Base-by-base conservation (phyloP, 768 basidiomycete genomes). In the Sutorius australiensis region DNA sequence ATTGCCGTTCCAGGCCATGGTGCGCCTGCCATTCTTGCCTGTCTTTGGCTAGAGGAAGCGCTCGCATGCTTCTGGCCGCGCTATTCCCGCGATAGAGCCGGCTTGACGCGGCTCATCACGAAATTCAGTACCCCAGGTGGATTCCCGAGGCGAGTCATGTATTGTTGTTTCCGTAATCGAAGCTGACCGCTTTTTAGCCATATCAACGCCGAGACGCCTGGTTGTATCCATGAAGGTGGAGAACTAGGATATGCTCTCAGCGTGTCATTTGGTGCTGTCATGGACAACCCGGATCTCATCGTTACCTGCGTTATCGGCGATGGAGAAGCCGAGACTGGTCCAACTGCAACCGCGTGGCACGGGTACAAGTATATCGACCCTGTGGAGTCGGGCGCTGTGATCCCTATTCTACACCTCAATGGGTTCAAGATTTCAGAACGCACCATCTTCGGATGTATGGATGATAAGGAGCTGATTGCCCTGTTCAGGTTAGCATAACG, bases 351-450 rank as follows among this genome's bases (percentile, higher is more conserved):
- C 14, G 86, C 87, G n/a, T 94, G 90, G 89, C 90, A 92, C 61
- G 86, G 79, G 6, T 86, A 77, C 81, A 94, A 97, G 75, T 97
- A 87, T 66, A 82, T 95, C 60, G 92, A 97, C 64, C 92, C 93
- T 21, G 81, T 80, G 13, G 92, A 94, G 70, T 88, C 86, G 3
- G 92, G 93, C 17, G 92, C 93, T 0, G 90, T 95, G n/a, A 73
- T 97, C 17, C 93, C 92, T 24, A 90, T 95, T 57, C 75, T 97
- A 2, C 89, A 93, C 64, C 80, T 87, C 57, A 93, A 93, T 58
- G 87, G 89, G 14, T 92, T 90, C 79, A 89, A 93, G 76, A 94
- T 95, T 55, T 90, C 88, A 0, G 90, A 94, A 65, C 80, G 91
- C 34, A 95, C 93, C 14, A 87, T 97, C 53, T 87, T 84, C 54